Base-by-base conservation (phyloP, 768 basidiomycete species). In the Leccinellum albellum region DNA sequence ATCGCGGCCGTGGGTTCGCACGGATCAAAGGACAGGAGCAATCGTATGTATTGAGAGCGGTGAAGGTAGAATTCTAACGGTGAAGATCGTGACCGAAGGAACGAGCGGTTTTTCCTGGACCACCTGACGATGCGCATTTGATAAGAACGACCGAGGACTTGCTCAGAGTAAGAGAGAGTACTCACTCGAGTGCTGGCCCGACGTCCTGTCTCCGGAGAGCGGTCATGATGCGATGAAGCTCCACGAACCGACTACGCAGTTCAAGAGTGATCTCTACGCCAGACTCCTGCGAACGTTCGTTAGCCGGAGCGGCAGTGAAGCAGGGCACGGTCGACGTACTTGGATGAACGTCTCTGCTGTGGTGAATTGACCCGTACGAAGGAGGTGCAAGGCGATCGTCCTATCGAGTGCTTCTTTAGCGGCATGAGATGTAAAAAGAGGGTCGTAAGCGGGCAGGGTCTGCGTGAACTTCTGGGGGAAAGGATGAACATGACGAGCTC, bases 1-100 rank as follows among this genome's bases (percentile, higher is more conserved):
- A 97, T 77, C 2, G 92, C 91, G 13, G 77, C 75, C 4, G 75
- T 57, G 31, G 80, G 77, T 63, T 87, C 74, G 26, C 83, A 79
- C 6, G 86, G 82, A 59, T 83, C 78, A 10, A 82, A 79, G 29
- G 82, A 76, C 49, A 89, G 77, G 20, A 95, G 79, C 10, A 96
- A 76, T 4, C 86, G 85, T 53, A 97, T 81, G 69, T 91, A 98
- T 69, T 94, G 88, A 10, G 92, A 94, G 26, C 92, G 89, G 64
- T 98, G 92, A 26, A 98, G 82, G 66, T 88, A 77, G 69, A 96
- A 99, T 63, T 94, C 91, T 12, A 99, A 81, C 0, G 91, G 81
- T 1, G 94, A 96, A 9, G 82, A 82, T 31, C 88, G 86, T 6
- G 78, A 73, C 47, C 77, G 77, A 13, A 97, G 78, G 67, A 91